Evolutionary conservation across 2,329 filamentous ascomycete genomes (phyloP), one percentile per base, ranked within the genome.

Genomic region (Lachnellula arida): DNA sequence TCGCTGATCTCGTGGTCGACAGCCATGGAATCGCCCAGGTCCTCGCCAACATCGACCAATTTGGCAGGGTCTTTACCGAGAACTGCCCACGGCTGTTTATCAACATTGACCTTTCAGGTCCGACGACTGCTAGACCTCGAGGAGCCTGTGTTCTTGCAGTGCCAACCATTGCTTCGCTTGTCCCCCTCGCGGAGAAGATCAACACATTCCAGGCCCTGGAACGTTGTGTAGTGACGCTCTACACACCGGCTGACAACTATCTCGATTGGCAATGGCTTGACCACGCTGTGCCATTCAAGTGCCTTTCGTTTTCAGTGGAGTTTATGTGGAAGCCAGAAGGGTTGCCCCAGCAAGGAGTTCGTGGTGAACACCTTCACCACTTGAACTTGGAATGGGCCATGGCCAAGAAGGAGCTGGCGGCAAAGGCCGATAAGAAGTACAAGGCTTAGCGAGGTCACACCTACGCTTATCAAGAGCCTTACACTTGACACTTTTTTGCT

Each of bases 241-340:
- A 3, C 37, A 40, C 37, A n/a, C 37, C 37, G 8, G 37, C 37
- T 1, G 37, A 40, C 5, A 40, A 7, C 15, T 40, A 17, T 7
- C 15, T 40, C 5, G 17, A n/a, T 2, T 17, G 14, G 14, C 37
- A 17, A 17, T 17, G 37, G 17, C 37, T 40, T 40, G 37, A 40
- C 15, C 37, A 40, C 9, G 37, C 37, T 5, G 37, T 40, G 17
- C 37, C 37, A 17, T 40, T 40, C 8, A 40, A n/a, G 37, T 3
- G 5, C 6, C n/a, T 40, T 1, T 9, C 15, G 3, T 1, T 32
- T 0, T 9, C 28, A 3, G 9, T 32, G 1, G 28, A 12, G 1
- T 32, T 32, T 9, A 32, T 32, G 28, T 32, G 28, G 28, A 32
- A 32, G 28, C 28, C 28, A 32, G 9, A 32, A 11, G 28, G 28